Conservation (phyloP, 305 asterid genomes). For the Rubia tinctorum region DNA sequence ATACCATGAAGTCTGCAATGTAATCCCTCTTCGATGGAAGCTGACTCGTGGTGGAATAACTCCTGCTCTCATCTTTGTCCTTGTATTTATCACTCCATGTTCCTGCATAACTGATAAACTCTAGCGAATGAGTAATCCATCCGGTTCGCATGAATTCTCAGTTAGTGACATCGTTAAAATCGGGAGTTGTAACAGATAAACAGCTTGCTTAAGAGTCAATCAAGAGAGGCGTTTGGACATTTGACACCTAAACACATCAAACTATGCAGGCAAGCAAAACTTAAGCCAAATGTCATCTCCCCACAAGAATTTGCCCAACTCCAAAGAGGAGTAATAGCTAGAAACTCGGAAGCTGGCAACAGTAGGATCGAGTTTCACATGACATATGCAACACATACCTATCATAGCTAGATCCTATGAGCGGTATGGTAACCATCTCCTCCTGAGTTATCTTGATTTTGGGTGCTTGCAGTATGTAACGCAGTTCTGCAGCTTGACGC, state of each 20-base stretch:
- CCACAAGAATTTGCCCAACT: not conserved
- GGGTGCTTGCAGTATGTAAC: conserved; percentile 87
- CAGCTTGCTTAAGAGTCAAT: not conserved
- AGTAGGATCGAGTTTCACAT: not conserved
- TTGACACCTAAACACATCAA: conserved; percentile 1
- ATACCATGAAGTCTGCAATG: conserved; percentile 67
- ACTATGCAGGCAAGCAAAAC: not conserved
- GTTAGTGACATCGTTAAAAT: too few species aligned
- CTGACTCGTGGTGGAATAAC: conserved; percentile 63
- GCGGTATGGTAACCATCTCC: conserved; percentile 98
- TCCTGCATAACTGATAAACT: conserved; percentile 62
- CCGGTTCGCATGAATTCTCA: not conserved
- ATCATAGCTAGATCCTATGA: conserved; percentile 90
- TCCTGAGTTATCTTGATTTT: conserved; percentile 93
- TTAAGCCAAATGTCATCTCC: not conserved
- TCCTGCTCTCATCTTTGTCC: conserved; percentile 59
- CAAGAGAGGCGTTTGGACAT: not conserved
- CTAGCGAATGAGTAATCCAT: conserved; percentile 3
- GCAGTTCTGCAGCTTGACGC: conserved; percentile 14
- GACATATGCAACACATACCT: conserved; percentile 41
- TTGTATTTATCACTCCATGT: conserved; percentile 85
- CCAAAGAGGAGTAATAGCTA: not conserved
- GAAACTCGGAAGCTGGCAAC: not conserved
- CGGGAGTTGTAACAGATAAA: not conserved
- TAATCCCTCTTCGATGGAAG: conserved; percentile 63